Evolutionary conservation across 495 filamentous ascomycete species (phyloP).

Genomic region (Chaetomium tenue): DNA sequence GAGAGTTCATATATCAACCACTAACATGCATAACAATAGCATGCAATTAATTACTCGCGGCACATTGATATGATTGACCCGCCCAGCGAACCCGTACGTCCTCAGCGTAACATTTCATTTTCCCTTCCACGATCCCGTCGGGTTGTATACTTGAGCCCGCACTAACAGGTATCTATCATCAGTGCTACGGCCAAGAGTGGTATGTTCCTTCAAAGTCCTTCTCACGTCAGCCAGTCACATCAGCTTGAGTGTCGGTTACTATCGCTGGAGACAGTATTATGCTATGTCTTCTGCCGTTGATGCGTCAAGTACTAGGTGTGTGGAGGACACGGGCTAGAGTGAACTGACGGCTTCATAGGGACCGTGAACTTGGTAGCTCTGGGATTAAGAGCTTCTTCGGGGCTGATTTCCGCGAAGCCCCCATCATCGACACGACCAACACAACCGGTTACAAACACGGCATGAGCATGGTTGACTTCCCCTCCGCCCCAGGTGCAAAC

Average conservation of each 20-base stretch:
- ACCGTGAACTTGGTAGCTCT: not conserved
- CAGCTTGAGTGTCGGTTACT: no score
- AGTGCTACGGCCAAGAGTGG: constrained; percentile 5
- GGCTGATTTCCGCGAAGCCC: not conserved
- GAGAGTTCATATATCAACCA: no score
- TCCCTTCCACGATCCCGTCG: not conserved
- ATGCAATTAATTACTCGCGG: not conserved
- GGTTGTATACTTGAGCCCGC: not conserved
- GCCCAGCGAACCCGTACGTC: not conserved
- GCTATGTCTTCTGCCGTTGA: no score
- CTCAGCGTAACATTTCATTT: not conserved
- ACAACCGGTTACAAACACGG: constrained; percentile 11
- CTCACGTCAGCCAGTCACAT: no score
- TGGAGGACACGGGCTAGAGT: no score
- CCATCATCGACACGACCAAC: not conserved
- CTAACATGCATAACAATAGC: not conserved
- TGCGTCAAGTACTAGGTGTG: no score
- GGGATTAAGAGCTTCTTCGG: constrained; percentile 15
- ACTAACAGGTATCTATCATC: not conserved
- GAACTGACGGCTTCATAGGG: no score
- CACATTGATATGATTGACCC: not conserved
- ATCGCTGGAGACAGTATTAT: no score
- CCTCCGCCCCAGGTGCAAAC: not conserved
- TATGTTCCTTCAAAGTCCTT: not conserved
- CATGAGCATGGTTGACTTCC: not conserved